Evolutionary conservation across 805 yeast species (phyloP), one percentile per base, ranked within the genome.

Genomic region (Osmozyma mogii): DNA sequence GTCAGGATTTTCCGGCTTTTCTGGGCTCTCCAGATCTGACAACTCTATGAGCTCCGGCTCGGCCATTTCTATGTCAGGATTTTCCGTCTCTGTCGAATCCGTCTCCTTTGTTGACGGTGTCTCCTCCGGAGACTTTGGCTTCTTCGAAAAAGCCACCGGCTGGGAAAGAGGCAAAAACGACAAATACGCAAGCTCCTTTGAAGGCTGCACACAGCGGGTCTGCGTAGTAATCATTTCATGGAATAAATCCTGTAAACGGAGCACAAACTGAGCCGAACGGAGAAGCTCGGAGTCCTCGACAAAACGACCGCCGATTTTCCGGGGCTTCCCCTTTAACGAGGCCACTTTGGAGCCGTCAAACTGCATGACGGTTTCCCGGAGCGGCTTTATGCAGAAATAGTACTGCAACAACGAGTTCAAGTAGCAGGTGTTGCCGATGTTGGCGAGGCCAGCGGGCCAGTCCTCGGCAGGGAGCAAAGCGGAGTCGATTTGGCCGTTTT

Each of bases 381-480:
- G 60, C 0, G 96, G 96, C 32, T 74, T 72, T 25, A 92, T 73
- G 5, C 85, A 81, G 58, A 87, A 92, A 52, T 85, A 89, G 47
- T 81, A 89, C 50, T 89, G 98, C 24, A 89, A 58, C 28, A 92
- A 62, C 0, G 97, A 89, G 51, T 92, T 89, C 52, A 92, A 63
- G 29, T 47, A 47, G 54, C 98, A 92, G 0, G 98, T 89, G 50
- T 92, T 92, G 15, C 98, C 98, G 38, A 87, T 88, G 50, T 92
- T 92, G 54, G 81, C 84, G 47, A 92, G 65, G 0, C 98, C 98
- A 3, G 85, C 84, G 0, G 98, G 98, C 73, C 89, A 78, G 28
- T 72, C 69, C 10, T 71, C 77, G 0, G 75, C 70, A 0, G 87
- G 78, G 10, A 62, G 42, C 12, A 82, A 52, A 7, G 68, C 56